Conservation (phyloP, 805 yeast species). For the Candida tallmaniae region DNA sequence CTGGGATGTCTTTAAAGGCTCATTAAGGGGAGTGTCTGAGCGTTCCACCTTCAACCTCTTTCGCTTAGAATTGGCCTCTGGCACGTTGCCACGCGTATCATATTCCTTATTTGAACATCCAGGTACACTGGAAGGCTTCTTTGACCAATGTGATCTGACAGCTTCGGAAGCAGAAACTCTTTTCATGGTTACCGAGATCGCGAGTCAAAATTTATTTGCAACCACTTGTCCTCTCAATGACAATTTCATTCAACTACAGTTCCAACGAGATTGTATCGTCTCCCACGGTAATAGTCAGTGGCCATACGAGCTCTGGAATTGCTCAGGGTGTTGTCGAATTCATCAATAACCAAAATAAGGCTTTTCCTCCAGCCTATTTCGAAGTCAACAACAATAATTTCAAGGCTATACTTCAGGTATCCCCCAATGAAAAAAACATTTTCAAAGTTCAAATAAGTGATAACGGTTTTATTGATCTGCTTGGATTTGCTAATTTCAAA, state of each 20-base stretch:
- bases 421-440: slow-evolving; percentile 57
- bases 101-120: too few relatives aligned
- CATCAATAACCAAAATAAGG: slow-evolving; percentile 27
- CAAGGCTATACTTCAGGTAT: slow-evolving; percentile 69
- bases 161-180: too few relatives aligned
- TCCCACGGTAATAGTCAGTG: slow-evolving; percentile 35
- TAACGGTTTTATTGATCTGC: slow-evolving; percentile 28
- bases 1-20: not conserved
- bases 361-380: slow-evolving; percentile 64
- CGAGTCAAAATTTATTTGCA: too few relatives aligned
- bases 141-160: too few relatives aligned
- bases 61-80: too few relatives aligned
- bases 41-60: too few relatives aligned
- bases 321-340: slow-evolving; percentile 27
- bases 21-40: too few relatives aligned
- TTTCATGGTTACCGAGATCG: too few relatives aligned
- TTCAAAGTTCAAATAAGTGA: slow-evolving; percentile 47
- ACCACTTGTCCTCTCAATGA: too few relatives aligned
- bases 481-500: slow-evolving; percentile 21
- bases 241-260: slow-evolving; percentile 28
- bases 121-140: too few relatives aligned
- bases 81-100: too few relatives aligned
- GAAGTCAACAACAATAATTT: slow-evolving; percentile 69
- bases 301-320: slow-evolving; percentile 16
- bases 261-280: slow-evolving; percentile 37